phyloP scores from a whole-genome alignment of 2,329 filamentous ascomycete species.

The Botryotinia calthae region DNA sequence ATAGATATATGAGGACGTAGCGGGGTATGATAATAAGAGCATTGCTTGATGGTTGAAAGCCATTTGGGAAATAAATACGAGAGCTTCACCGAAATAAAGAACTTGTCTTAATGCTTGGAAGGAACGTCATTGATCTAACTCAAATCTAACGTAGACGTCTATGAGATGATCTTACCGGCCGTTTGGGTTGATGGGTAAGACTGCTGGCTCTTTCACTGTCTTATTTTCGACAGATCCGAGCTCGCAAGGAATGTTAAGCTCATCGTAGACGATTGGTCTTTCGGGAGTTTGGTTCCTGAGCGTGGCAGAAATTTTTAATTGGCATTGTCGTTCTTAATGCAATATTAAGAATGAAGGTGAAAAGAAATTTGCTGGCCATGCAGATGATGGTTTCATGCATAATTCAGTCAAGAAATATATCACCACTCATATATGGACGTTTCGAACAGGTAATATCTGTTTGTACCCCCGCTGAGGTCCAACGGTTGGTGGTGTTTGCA shows the following conservation, averaged over 20 bases:
- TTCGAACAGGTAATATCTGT: neutral
- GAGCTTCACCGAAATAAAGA: neutral
- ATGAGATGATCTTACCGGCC: constrained; percentile 17
- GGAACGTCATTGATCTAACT: neutral
- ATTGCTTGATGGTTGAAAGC: no score
- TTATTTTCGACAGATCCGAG: constrained; percentile 31
- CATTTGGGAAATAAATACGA: neutral
- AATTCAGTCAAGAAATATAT: no score
- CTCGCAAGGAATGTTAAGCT: constrained; percentile 37
- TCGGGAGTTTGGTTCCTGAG: constrained; percentile 18
- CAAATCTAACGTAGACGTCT: constrained; percentile 33
- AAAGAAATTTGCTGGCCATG: neutral
- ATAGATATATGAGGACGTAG: no score
- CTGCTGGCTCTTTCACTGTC: constrained; percentile 42
- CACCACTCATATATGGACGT: no score
- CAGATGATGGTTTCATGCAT: neutral
- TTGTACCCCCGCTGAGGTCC: no score
- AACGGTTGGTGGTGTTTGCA: neutral
- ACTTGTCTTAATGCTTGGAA: neutral
- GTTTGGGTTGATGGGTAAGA: constrained; percentile 34
- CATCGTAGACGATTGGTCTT: constrained; percentile 42
- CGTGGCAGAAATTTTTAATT: rapidly evolving
- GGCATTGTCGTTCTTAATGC: neutral
- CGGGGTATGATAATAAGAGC: no score
- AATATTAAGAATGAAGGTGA: rapidly evolving